A percentile compares a stretch with the other conserved stretches of the same genome.
Conservation (phyloP, 2,329 filamentous ascomycete species). For the Alternaria triticina region DNA sequence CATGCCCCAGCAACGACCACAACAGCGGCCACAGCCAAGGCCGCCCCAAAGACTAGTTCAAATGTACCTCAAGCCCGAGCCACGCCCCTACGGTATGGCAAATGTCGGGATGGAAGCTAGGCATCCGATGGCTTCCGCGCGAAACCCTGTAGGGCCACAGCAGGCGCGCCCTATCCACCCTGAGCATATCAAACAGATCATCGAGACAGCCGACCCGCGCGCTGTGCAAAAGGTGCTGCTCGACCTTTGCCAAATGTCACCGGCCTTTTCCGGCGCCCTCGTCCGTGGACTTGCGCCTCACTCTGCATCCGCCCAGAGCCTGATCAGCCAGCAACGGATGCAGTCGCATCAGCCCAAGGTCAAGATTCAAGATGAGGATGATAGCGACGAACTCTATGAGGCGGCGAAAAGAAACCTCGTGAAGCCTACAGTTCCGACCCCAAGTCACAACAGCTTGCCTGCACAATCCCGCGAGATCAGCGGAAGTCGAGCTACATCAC, state of each 20-base stretch:
- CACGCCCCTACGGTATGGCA: neutral
- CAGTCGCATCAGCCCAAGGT: neutral
- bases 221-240: conserved; percentile 30
- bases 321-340: conserved; percentile 17
- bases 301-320: conserved; percentile 33
- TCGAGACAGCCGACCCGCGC: conserved; percentile 27
- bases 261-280: conserved; percentile 41
- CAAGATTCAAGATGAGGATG: conserved; percentile 3
- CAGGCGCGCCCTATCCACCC: conserved; percentile 27
- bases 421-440: neutral
- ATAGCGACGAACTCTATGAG: conserved; percentile 12
- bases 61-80: conserved; percentile 17
- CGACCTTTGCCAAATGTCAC: conserved; percentile 39
- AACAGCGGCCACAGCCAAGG: conserved; percentile 5
- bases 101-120: conserved; percentile 2
- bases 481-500: neutral
- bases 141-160: neutral
- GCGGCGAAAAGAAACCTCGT: conserved; percentile 8
- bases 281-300: conserved; percentile 41
- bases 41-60: conserved; percentile 15
- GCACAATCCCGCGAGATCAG: neutral
- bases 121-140: neutral
- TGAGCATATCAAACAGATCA: conserved; percentile 36
- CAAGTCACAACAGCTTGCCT: neutral
- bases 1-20: conserved; percentile 11